A percentile compares a stretch with the other conserved stretches of the same genome.
These are phyloP conservation scores for Botrytis squamosa DNA, from an alignment of 2,329 filamentous ascomycete species.

Conservation along the genomic window DNA sequence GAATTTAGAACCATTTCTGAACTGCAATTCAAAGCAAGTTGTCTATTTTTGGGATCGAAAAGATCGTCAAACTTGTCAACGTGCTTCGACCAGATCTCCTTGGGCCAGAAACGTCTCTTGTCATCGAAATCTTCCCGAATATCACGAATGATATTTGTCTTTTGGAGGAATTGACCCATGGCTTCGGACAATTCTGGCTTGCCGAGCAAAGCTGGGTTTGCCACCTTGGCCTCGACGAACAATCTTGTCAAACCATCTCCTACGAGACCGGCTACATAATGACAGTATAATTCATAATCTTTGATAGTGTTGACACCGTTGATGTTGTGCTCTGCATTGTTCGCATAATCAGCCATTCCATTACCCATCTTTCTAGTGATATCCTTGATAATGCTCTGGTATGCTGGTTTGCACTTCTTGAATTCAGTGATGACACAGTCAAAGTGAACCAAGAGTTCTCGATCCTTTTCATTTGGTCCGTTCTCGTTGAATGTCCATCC, in stretches of 20 bases:
- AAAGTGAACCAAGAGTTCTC: constrained; percentile 89
- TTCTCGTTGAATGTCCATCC: constrained; percentile 90
- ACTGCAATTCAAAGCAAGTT: constrained; percentile 77
- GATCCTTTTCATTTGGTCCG: constrained; percentile 89
- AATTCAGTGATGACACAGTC: constrained; percentile 83
- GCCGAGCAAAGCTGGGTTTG: constrained; percentile 79
- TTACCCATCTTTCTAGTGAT: constrained; percentile 95
- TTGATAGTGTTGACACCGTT: constrained; percentile 78
- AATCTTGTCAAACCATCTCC: constrained; percentile 88
- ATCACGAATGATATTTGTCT: constrained; percentile 98
- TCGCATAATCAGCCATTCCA: constrained; percentile 94
- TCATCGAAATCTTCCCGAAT: constrained; percentile 87
- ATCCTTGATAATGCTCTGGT: constrained; percentile 84
- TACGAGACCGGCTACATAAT: constrained; percentile 98
- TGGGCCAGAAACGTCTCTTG: constrained; percentile 88
- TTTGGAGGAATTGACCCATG: constrained; percentile 97
- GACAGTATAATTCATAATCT: constrained; percentile 96
- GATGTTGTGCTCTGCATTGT: constrained; percentile 76
- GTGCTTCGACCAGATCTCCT: constrained; percentile 95
- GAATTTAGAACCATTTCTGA: constrained; percentile 95
- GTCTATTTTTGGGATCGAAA: constrained; percentile 75
- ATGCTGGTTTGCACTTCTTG: constrained; percentile 80
- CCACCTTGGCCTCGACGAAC: constrained; percentile 83
- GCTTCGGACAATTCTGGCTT: constrained; percentile 82
- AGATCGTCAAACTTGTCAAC: constrained; percentile 87